Percentiles rank a stretch among this genome's conserved stretches.
Evolutionary conservation across 768 basidiomycete species (phyloP).

Genomic region (Tylopilus balloui): DNA sequence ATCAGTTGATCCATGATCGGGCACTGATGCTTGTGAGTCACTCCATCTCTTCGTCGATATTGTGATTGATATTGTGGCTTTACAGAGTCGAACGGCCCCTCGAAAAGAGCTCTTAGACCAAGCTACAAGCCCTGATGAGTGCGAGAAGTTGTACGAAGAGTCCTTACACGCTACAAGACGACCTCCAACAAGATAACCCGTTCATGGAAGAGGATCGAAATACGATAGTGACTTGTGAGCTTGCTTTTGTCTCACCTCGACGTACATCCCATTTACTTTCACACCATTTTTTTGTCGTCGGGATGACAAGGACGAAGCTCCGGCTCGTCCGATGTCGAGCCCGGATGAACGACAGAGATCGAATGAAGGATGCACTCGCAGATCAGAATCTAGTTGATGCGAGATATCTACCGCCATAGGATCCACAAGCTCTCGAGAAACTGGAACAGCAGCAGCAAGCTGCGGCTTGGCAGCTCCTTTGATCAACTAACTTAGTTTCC

Average conservation of each 20-base stretch:
- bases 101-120: slow-evolving; percentile 85
- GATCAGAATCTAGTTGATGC: slow-evolving; percentile 78
- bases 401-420: slow-evolving; percentile 69
- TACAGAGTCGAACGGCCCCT: slow-evolving; percentile 87
- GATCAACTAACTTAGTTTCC: neutral
- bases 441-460: slow-evolving; percentile 27
- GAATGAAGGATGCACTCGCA: slow-evolving; percentile 69
- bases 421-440: slow-evolving; percentile 39
- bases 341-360: slow-evolving; percentile 69
- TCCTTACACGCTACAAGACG: slow-evolving; percentile 92
- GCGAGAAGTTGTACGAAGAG: slow-evolving; percentile 93
- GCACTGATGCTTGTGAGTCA: slow-evolving; percentile 75
- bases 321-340: slow-evolving; percentile 74
- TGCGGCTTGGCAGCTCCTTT: slow-evolving; percentile 2
- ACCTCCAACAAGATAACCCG: slow-evolving; percentile 78
- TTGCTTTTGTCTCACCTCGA: neutral
- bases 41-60: neutral
- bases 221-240: slow-evolving; percentile 73
- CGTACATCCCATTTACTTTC: neutral
- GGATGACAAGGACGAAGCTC: slow-evolving; percentile 83
- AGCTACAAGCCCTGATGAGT: slow-evolving; percentile 70
- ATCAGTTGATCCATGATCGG: slow-evolving; percentile 90
- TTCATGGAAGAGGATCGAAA: slow-evolving; percentile 80
- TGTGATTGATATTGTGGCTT: neutral
- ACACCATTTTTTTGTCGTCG: slow-evolving; percentile 31